Base-by-base conservation (phyloP, 129 eudicot species). In the Ambrosia artemisiifolia region DNA sequence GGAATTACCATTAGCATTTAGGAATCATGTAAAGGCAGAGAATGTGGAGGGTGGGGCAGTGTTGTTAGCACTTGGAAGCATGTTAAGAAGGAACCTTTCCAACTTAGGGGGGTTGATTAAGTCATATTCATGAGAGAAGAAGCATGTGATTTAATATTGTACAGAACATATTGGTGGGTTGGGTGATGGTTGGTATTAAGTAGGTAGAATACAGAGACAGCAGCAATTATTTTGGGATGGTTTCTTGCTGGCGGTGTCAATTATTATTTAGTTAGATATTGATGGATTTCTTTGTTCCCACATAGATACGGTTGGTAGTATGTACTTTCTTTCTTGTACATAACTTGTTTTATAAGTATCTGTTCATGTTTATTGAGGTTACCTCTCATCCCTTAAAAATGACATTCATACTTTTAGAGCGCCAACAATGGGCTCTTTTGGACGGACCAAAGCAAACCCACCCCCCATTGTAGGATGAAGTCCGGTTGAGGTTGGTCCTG, bases 11-110 rank as follows among this genome's bases (percentile, higher is more conserved):
- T 9, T 38, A 53, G 36, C 64, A 51, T 69, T 24, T 70, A 75
- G 57, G 44, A 72, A 80, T 69, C 73, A 85, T 20, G 76, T 76
- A 74, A 85, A 83, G 46, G 49, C 54, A 32, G 85, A 80, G 14
- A 78, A 75, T 40, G 83, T 84, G 11, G 90, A 80, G 68, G 89
- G 89, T 70, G 95, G 95, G 86, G 75, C 91, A 47, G 87, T 85
- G 80, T 65, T 89, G 80, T 40, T 89, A 43, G 89, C 98, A 70
- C 87, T 92, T 53, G 98, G 98, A 47, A 92, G 88, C 88, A 32
- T 92, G 40, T 88, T 92, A 65, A 87, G 81, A 73, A 89, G 77
- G 96, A 92, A 89, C 82, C 91, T 92, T 12, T 87, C 82, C 86
- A 81, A 82, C 67, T 84, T 92, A 79, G 96, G 98, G 18, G 96